A percentile compares a stretch with the other conserved stretches of the same genome.
These are phyloP conservation scores for Ganoderma lingzhi DNA, from an alignment of 1,284 basidiomycete species.

Conservation along the genomic window DNA sequence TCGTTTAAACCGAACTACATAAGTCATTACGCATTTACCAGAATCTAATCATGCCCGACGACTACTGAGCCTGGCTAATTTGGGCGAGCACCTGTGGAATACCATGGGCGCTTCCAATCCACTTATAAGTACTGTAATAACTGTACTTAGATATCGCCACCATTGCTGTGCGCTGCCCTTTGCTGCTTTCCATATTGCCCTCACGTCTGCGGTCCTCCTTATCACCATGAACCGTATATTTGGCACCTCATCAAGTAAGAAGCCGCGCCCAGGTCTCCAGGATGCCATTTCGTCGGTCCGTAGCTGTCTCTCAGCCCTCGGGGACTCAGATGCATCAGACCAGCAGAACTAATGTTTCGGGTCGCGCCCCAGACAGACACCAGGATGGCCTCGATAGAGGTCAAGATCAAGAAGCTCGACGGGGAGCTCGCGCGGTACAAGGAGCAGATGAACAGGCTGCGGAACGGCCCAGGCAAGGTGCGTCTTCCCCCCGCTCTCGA, in stretches of 20 bases:
- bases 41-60: background rate
- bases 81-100: conserved; percentile 1
- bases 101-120: background rate
- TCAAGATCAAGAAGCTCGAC: conserved; percentile 97
- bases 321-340: background rate
- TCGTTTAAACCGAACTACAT: background rate
- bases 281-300: conserved; percentile 92
- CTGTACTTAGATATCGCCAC: background rate
- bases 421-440: conserved; percentile 93
- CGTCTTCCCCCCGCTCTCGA: conserved; percentile 20
- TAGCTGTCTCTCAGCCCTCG: conserved; percentile 19
- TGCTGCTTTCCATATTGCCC: conserved; percentile 28
- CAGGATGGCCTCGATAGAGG: conserved; percentile 91
- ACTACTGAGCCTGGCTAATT: conserved; percentile 20
- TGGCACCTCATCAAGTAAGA: conserved; percentile 78
- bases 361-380: conserved; percentile 77
- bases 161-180: background rate
- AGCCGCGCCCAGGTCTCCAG: conserved; percentile 87
- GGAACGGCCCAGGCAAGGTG: conserved; percentile 96
- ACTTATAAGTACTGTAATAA: background rate
- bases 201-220: conserved; percentile 31
- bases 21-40: background rate
- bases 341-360: conserved; percentile 21
- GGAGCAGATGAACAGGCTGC: conserved; percentile 95
- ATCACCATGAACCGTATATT: conserved; percentile 82